Evolutionary conservation across 2,329 filamentous ascomycete genomes (phyloP).

Genomic region (Curvularia sp.): DNA sequence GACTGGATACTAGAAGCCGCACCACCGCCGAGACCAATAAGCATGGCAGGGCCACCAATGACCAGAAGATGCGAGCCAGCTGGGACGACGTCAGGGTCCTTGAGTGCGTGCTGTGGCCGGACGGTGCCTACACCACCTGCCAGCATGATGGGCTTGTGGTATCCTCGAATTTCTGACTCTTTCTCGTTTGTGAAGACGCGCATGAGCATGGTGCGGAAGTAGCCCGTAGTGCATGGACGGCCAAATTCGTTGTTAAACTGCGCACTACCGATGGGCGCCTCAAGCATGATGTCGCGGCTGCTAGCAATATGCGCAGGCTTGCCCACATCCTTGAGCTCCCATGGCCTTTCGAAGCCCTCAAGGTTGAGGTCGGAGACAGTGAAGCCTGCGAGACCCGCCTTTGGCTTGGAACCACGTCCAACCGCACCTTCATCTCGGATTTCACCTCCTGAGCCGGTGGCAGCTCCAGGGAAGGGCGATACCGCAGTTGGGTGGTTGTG

Average conservation of each 20-base stretch:
- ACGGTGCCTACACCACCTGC: constrained; percentile 94
- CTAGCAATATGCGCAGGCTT: constrained; percentile 91
- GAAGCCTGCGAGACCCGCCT: constrained; percentile 90
- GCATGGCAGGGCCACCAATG: constrained; percentile 93
- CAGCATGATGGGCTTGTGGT: constrained; percentile 99
- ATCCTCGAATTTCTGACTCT: constrained; percentile 78
- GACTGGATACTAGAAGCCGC: constrained; percentile 91
- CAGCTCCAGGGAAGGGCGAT: constrained; percentile 89
- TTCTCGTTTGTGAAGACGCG: constrained; percentile 67
- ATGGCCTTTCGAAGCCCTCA: constrained; percentile 79
- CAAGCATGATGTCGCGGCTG: constrained; percentile 95
- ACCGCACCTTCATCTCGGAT: constrained; percentile 96
- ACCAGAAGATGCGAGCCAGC: constrained; percentile 92
- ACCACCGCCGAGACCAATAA: constrained; percentile 94
- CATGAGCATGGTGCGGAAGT: constrained; percentile 88
- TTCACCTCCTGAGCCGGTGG: constrained; percentile 93
- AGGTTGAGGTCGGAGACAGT: constrained; percentile 95
- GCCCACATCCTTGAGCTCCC: constrained; percentile 84
- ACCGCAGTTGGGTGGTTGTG: constrained; percentile 98
- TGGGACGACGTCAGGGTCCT: constrained; percentile 78
- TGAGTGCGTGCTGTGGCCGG: constrained; percentile 86
- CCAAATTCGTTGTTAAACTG: constrained; percentile 99
- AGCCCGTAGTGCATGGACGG: constrained; percentile 83
- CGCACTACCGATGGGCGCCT: constrained; percentile 93
- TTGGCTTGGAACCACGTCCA: constrained; percentile 88